Percentiles rank a stretch among this genome's conserved stretches.
Evolutionary conservation across 129 eudicot species (phyloP).

Genomic region (Lonicera japonica): DNA sequence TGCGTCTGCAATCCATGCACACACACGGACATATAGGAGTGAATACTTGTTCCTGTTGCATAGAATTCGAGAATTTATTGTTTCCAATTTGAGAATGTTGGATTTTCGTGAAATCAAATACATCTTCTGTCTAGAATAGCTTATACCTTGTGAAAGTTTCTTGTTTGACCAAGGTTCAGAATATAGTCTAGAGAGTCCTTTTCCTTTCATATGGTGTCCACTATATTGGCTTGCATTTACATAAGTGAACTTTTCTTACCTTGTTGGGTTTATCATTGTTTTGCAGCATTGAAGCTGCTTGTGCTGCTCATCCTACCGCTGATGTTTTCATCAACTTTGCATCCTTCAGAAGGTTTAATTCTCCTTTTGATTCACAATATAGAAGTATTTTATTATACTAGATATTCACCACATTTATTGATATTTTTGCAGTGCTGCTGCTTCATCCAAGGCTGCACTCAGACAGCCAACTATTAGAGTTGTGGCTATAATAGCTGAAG

Average conservation of each 20-base stretch:
- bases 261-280: constrained; percentile 6
- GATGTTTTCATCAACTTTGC: constrained; percentile 98
- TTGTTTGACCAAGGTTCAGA: background rate
- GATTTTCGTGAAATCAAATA: too few relatives aligned
- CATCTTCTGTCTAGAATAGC: too few relatives aligned
- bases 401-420: background rate
- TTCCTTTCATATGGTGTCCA: background rate
- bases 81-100: too few relatives aligned
- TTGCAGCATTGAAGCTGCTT: constrained; percentile 88
- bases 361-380: constrained; percentile 9
- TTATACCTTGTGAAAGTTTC: background rate
- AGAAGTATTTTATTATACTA: background rate
- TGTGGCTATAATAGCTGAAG: constrained; percentile 96
- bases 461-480: constrained; percentile 96
- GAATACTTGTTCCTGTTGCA: too few relatives aligned
- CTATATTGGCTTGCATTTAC: background rate
- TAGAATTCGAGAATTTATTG: too few relatives aligned
- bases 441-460: constrained; percentile 88
- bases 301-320: constrained; percentile 98
- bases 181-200: background rate
- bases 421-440: constrained; percentile 77
- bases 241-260: background rate
- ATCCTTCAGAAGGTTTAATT: constrained; percentile 78
- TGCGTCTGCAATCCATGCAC: background rate
- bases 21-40: too few relatives aligned